These are phyloP conservation scores for Paramecium caudatum DNA, from an alignment of 73 alveolate species.

Conservation along the genomic window DNA sequence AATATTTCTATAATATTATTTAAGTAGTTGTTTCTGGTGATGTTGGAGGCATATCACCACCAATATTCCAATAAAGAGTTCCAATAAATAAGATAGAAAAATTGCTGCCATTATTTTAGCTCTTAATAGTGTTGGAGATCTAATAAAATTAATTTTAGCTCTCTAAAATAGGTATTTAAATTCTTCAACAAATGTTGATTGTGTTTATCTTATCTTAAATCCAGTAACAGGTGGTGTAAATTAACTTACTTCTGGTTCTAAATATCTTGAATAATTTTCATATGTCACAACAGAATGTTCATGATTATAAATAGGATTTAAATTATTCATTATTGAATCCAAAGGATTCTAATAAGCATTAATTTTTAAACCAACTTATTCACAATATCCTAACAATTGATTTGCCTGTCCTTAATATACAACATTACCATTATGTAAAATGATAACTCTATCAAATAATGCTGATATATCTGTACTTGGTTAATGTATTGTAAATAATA, in stretches of 20 bases:
- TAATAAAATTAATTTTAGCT: neutral
- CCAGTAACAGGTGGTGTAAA: neutral
- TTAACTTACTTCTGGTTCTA: neutral
- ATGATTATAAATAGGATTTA: neutral
- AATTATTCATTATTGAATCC: slow-evolving; percentile 51
- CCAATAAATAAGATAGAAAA: neutral
- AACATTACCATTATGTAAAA: neutral
- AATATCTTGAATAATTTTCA: slow-evolving; percentile 1
- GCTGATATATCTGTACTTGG: slow-evolving; percentile 69
- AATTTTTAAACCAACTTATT: neutral
- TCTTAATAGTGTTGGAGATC: slow-evolving; percentile 20
- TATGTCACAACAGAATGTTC: neutral
- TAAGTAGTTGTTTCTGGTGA: neutral
- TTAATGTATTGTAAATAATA: slow-evolving; percentile 68
- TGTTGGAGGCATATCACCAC: neutral
- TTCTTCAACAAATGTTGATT: neutral
- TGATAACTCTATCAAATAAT: slow-evolving; percentile 42
- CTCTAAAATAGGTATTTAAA: slow-evolving; percentile 24
- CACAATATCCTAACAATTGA: neutral
- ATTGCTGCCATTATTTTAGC: slow-evolving; percentile 15
- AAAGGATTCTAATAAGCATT: slow-evolving; percentile 18
- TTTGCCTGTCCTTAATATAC: slow-evolving; percentile 35
- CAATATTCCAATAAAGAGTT: slow-evolving; percentile 51
- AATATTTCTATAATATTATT: neutral
- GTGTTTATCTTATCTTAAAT: slow-evolving; percentile 1